Conservation (phyloP, 768 basidiomycete species). For the Pleurotus platypus region DNA sequence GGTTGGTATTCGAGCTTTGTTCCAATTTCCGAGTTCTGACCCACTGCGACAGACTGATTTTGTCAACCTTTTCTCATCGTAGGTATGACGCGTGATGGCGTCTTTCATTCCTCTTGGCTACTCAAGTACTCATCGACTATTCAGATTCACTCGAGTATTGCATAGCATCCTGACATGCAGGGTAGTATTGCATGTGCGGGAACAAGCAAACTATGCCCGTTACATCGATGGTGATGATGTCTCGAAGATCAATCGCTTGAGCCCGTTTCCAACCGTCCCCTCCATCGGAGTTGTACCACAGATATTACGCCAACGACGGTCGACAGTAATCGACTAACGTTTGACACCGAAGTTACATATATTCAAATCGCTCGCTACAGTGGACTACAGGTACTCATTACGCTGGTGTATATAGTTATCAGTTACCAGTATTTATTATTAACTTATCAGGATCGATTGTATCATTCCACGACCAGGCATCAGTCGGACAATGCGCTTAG, state of each 20-base stretch:
- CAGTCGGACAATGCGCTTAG: neutral
- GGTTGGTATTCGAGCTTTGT: neutral
- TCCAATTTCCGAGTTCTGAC: neutral
- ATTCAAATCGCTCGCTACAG: neutral
- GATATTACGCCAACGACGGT: neutral
- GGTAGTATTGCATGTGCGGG: slow-evolving; percentile 3
- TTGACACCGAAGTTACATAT: neutral
- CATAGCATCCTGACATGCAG: slow-evolving; percentile 3
- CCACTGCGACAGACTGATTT: neutral
- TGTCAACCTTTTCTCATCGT: slow-evolving; percentile 3
- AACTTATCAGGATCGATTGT: neutral
- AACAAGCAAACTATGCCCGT: neutral
- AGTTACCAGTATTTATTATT: slow-evolving; percentile 7
- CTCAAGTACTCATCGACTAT: neutral
- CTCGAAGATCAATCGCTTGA: neutral
- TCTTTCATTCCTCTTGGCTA: no score
- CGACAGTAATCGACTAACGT: neutral
- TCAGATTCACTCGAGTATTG: neutral
- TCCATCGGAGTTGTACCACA: neutral
- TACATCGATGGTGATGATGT: neutral
- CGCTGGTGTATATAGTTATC: neutral
- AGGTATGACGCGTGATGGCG: neutral
- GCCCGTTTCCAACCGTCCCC: neutral
- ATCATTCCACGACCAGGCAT: neutral
- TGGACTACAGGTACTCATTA: neutral